Evolutionary conservation across 257 asterid genomes (phyloP).

Genomic region (Eustoma russellianum): DNA sequence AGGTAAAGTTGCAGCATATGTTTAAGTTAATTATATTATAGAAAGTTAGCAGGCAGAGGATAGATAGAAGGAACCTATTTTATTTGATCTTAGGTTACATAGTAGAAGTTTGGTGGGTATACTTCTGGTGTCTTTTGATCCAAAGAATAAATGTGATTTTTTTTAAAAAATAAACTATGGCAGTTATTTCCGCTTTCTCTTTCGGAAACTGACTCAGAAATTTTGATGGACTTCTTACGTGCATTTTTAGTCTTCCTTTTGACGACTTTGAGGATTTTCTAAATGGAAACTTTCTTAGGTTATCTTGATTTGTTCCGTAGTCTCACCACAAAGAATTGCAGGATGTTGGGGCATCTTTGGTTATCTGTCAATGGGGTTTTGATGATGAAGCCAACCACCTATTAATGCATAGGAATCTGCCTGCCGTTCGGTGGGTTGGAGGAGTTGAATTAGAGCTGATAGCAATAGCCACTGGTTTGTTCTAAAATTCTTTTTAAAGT

Average conservation of each 20-base stretch:
- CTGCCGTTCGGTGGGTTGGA: conserved; percentile 98
- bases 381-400: conserved; percentile 98
- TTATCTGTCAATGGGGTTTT: conserved; percentile 98
- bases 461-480: conserved; percentile 91
- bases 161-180: not conserved
- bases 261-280: no score
- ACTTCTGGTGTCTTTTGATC: no score
- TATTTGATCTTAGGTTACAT: not conserved
- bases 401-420: conserved; percentile 80
- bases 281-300: not conserved
- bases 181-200: not conserved
- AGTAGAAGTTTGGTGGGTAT: not conserved
- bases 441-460: conserved; percentile 94
- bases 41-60: not conserved
- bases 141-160: not conserved
- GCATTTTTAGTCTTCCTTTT: no score
- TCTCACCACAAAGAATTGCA: conserved; percentile 24
- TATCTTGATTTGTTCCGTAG: conserved; percentile 11
- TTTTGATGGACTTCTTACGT: no score
- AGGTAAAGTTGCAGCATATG: conserved; percentile 36
- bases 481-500: not conserved
- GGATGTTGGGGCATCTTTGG: conserved; percentile 96
- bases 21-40: not conserved
- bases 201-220: no score
- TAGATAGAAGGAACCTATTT: not conserved